phyloP scores from a whole-genome alignment of 805 yeast species.

The Diddensiella caesifluorescens region DNA sequence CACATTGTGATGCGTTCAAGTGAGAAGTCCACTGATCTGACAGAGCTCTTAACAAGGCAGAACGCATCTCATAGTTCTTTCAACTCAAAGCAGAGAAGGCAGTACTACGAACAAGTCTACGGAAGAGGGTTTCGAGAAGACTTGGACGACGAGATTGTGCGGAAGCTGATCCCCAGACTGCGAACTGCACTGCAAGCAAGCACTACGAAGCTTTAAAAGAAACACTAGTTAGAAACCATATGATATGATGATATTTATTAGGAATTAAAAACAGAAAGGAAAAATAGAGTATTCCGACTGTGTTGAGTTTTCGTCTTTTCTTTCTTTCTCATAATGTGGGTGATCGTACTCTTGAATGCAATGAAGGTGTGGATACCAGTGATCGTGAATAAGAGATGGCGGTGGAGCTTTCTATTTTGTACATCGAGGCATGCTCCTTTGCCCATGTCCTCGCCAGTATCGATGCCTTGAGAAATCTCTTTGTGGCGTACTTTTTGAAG shows the following conservation, averaged over 20 bases:
- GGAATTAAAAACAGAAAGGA: constrained; percentile 2
- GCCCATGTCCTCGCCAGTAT: constrained; percentile 34
- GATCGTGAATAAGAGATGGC: constrained; percentile 1
- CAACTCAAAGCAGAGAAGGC: constrained; percentile 8
- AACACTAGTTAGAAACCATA: background rate
- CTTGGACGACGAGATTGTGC: constrained; percentile 25
- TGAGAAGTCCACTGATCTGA: constrained; percentile 1
- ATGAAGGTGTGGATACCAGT: too few species aligned
- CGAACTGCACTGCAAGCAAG: background rate
- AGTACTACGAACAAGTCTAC: constrained; percentile 26
- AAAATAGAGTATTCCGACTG: background rate
- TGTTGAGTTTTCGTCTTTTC: too few species aligned
- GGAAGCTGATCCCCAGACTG: constrained; percentile 12
- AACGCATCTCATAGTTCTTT: background rate
- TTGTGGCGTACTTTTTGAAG: constrained; percentile 86
- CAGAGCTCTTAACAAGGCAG: background rate
- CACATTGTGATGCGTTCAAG: constrained; percentile 70
- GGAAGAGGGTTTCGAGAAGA: constrained; percentile 33
- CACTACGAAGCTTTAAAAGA: constrained; percentile 1
- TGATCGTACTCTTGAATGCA: too few species aligned
- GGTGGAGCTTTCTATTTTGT: too few species aligned
- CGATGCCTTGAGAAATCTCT: constrained; percentile 70
- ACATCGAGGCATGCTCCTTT: constrained; percentile 14
- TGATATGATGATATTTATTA: background rate
- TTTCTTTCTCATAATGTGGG: constrained; percentile 1